These are phyloP conservation scores for Eutypa lata DNA, from an alignment of 2,329 filamentous ascomycete genomes.

Conservation along the genomic window DNA sequence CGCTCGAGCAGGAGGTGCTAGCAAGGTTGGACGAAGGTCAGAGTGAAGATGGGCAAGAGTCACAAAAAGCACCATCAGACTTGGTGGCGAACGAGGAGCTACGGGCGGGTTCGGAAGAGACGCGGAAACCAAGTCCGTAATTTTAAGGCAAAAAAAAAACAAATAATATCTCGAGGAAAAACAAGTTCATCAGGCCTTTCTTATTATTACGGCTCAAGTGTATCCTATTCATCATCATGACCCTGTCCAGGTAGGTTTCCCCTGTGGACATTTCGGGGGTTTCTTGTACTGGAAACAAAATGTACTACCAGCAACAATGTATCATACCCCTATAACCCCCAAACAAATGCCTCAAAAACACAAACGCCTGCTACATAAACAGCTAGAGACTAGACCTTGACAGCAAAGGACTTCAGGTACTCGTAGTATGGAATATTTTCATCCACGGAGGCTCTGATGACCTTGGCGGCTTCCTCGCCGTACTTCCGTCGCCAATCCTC, in stretches of 20 bases:
- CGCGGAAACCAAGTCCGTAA: no score
- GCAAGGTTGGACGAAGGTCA: slow-evolving; percentile 1
- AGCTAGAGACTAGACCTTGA: slow-evolving; percentile 47
- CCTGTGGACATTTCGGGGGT: background rate
- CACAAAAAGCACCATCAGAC: slow-evolving; percentile 4
- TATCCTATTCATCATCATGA: slow-evolving; percentile 6
- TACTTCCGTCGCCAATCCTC: slow-evolving; percentile 72
- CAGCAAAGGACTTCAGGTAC: slow-evolving; percentile 75
- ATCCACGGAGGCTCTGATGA: slow-evolving; percentile 69
- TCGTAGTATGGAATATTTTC: slow-evolving; percentile 74
- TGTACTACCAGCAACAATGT: slow-evolving; percentile 12
- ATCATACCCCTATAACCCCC: slow-evolving; percentile 10
- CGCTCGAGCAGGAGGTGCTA: slow-evolving; percentile 2
- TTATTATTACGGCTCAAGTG: no score
- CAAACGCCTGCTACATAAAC: background rate
- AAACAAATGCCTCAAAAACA: background rate
- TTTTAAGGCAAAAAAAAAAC: no score
- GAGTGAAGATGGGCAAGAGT: background rate
- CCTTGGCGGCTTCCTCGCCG: slow-evolving; percentile 65
- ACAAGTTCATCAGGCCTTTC: no score
- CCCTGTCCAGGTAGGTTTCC: background rate
- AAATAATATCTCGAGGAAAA: no score
- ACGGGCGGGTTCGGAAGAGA: slow-evolving; percentile 3
- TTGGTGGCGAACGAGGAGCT: slow-evolving; percentile 8
- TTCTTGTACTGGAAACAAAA: no score